Conservation (phyloP, 768 basidiomycete species). For the Pilatotrama ljubarskyi region DNA sequence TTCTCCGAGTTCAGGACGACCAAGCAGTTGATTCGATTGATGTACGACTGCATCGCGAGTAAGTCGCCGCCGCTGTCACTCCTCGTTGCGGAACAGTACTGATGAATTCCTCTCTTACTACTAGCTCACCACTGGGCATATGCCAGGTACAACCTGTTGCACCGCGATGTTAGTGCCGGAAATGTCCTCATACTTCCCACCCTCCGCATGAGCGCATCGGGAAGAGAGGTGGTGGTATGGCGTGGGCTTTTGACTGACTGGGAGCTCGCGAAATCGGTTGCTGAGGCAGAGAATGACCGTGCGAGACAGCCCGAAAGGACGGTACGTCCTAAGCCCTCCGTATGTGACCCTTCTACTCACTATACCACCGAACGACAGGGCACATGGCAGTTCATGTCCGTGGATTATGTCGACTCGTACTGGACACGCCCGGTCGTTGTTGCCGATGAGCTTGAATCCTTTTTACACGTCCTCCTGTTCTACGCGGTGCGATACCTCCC, state of each 20-base stretch:
- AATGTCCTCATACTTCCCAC: background rate
- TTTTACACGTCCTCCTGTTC: background rate
- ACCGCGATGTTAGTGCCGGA: slow-evolving; percentile 1
- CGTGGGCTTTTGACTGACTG: slow-evolving; percentile 2
- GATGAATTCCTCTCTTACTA: too few relatives aligned
- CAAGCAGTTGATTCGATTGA: slow-evolving; percentile 1
- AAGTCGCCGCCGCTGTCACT: background rate
- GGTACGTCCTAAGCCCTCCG: background rate
- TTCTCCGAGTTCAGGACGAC: background rate
- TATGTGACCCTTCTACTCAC: background rate
- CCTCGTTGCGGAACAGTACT: background rate
- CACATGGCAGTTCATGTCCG: slow-evolving; percentile 9
- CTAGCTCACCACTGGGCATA: background rate
- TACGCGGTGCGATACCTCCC: background rate
- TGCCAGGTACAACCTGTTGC: background rate
- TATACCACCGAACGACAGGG: background rate
- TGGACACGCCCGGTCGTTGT: background rate
- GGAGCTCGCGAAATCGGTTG: background rate
- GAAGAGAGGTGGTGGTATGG: background rate
- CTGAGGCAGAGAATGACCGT: background rate
- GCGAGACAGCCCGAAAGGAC: background rate
- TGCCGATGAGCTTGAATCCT: background rate
- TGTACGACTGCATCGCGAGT: slow-evolving; percentile 2
- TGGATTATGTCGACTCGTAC: background rate
- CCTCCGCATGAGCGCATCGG: background rate